Evolutionary conservation across 176 grass and related monocot genomes (phyloP), one percentile per base, ranked within the genome.

Genomic region (Saccharum officinarum): DNA sequence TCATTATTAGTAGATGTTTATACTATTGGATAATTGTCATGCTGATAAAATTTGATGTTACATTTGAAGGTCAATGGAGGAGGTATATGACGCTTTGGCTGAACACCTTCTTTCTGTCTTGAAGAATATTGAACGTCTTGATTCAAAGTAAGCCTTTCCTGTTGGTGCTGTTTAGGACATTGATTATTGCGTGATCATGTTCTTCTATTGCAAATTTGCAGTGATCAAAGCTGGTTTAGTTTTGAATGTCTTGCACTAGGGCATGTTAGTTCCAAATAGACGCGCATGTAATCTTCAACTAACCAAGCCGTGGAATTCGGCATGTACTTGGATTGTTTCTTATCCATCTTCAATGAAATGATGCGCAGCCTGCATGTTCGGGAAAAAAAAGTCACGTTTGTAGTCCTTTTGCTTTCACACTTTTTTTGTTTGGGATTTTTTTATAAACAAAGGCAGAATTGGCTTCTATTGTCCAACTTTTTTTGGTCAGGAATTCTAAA

Each of bases 81-180:
- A 95, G 84, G 83, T 92, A 18, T 98, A 98, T 83, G 93, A 95
- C 37, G 18, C 87, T 80, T 92, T 98, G 82, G 86, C 89, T 52
- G 81, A 90, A 77, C 91, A 74, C 71, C 91, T 98, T 92, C 36
- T 90, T 94, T 95, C 91, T 62, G 78, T 87, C 59, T 30, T 76
- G 39, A 65, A 72, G 55, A 86, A 87, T 72, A 41, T 82, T 41
- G 85, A 91, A 37, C 78, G 87, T 92, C 40, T 76, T 57, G 87
- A 87, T 61, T 94, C 91, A 74, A 98, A 92, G 96, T 98, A 94
- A 83, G 87, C 71, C 46, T 57, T 28, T 91, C 47, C 42, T 69
- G 26, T 23, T 6, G 20, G 10, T 86, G 7, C 67, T 81, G 28
- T 65, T 40, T 67, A 37, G 0, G 18, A 17, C 31, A 45, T 25